phyloP scores from a whole-genome alignment of 2,329 filamentous ascomycete genomes.

The Mollisiaceae sp. region DNA sequence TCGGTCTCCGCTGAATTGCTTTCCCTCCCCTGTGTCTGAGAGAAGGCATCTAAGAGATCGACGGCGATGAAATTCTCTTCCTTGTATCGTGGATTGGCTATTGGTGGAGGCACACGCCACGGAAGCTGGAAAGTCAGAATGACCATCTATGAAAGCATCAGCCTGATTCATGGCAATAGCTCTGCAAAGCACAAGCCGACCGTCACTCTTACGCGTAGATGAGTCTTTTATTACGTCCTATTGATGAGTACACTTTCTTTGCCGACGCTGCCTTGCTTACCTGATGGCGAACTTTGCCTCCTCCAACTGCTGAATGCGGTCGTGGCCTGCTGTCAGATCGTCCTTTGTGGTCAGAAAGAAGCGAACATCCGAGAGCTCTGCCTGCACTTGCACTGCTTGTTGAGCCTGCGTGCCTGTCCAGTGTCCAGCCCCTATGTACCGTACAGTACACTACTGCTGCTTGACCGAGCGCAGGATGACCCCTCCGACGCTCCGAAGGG shows the following conservation, averaged over 20 bases:
- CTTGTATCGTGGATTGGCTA: conserved; percentile 12
- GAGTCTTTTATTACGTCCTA: conserved; percentile 5
- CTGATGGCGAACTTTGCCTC: not conserved
- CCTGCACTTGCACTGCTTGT: not conserved
- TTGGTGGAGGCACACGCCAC: conserved; percentile 6
- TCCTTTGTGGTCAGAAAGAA: conserved; percentile 5
- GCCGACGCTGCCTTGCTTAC: conserved; percentile 4
- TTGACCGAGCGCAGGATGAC: conserved; percentile 8
- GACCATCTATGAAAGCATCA: conserved; percentile 2
- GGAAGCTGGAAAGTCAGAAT: conserved; percentile 6
- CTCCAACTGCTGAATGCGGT: conserved; percentile 7
- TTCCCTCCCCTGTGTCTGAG: conserved; percentile 23
- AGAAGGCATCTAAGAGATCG: conserved; percentile 25
- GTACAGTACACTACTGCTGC: not conserved
- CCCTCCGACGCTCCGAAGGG: conserved; percentile 6
- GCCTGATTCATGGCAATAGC: conserved; percentile 4
- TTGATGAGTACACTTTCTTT: not conserved
- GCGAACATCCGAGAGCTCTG: not conserved
- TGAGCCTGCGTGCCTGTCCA: not conserved
- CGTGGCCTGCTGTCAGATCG: conserved; percentile 8
- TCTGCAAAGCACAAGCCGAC: not conserved
- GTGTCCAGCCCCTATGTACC: not conserved
- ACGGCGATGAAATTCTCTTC: conserved; percentile 25
- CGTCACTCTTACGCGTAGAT: conserved; percentile 8
- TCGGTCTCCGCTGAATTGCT: conserved; percentile 18